phyloP scores from a whole-genome alignment of 1,284 basidiomycete genomes.

The Phylloboletellus chloephorus region DNA sequence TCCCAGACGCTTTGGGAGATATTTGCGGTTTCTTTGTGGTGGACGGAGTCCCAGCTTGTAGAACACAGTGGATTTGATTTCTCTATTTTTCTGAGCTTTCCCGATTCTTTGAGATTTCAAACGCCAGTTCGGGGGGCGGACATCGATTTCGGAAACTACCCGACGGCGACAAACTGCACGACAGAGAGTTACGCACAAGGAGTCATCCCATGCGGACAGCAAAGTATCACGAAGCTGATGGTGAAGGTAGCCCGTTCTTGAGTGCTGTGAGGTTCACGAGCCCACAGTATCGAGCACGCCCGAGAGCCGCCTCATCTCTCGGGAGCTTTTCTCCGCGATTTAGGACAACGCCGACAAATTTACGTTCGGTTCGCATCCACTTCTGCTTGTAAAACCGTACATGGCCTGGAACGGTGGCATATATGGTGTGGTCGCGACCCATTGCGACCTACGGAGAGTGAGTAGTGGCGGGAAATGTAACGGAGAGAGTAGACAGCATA shows the following conservation, averaged over 20 bases:
- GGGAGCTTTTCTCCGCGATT: constrained; percentile 79
- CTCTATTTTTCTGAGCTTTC: no score
- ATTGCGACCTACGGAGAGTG: constrained; percentile 63
- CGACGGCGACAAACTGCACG: neutral
- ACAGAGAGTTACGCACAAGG: neutral
- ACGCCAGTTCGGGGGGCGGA: no score
- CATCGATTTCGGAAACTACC: no score
- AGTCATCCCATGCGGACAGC: neutral
- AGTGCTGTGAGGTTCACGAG: constrained; percentile 50
- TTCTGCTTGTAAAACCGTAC: constrained; percentile 86
- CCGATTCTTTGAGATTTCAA: no score
- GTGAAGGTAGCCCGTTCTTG: constrained; percentile 11
- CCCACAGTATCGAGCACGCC: constrained; percentile 75
- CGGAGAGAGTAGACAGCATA: constrained; percentile 34
- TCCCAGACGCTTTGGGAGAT: no score
- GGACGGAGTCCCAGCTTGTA: no score
- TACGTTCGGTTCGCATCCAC: constrained; percentile 63
- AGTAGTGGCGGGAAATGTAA: constrained; percentile 9
- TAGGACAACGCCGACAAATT: constrained; percentile 79
- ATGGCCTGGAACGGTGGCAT: constrained; percentile 81
- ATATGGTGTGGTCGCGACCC: constrained; percentile 90
- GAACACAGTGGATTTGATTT: no score
- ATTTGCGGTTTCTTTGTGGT: no score
- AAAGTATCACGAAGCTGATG: constrained; percentile 6
- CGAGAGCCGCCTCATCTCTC: constrained; percentile 63